Evolutionary conservation across 2,329 filamentous ascomycete species (phyloP).

Genomic region (Plenodomus tracheiphilus): DNA sequence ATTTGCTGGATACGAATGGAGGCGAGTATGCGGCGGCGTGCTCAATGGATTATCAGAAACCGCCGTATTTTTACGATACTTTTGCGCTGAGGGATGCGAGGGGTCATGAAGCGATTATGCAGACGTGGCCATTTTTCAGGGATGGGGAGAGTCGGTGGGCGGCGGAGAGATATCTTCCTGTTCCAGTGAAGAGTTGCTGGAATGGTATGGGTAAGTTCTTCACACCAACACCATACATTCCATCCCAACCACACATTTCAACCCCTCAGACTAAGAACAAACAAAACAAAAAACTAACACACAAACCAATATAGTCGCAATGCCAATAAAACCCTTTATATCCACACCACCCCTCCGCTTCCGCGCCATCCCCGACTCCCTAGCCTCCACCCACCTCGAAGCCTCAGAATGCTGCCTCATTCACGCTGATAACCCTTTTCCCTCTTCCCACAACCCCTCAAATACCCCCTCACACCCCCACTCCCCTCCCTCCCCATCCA

Average conservation of each 20-base stretch:
- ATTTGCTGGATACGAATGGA: conserved; percentile 59
- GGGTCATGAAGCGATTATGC: conserved; percentile 56
- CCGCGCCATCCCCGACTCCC: conserved; percentile 64
- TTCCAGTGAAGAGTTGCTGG: conserved; percentile 69
- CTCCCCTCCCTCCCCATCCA: background rate
- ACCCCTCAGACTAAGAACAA: background rate
- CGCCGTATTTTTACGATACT: conserved; percentile 63
- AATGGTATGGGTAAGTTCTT: conserved; percentile 58
- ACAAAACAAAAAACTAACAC: too few relatives aligned
- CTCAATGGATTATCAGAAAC: conserved; percentile 61
- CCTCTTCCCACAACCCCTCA: too few relatives aligned
- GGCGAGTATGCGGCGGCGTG: conserved; percentile 66
- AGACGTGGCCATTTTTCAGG: conserved; percentile 64
- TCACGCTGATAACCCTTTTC: conserved; percentile 69
- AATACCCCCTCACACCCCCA: too few relatives aligned
- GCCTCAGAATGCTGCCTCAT: conserved; percentile 80
- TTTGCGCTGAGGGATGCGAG: conserved; percentile 62
- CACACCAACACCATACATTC: too few relatives aligned
- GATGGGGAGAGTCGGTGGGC: conserved; percentile 56
- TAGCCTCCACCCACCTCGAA: conserved; percentile 66
- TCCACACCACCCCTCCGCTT: conserved; percentile 56
- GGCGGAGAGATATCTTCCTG: conserved; percentile 52
- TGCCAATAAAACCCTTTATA: conserved; percentile 30
- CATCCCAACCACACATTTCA: too few relatives aligned
- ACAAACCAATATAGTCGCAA: too few relatives aligned